These are phyloP conservation scores for Hypomyces rosellus DNA, from an alignment of 2,329 filamentous ascomycete genomes.

Conservation along the genomic window DNA sequence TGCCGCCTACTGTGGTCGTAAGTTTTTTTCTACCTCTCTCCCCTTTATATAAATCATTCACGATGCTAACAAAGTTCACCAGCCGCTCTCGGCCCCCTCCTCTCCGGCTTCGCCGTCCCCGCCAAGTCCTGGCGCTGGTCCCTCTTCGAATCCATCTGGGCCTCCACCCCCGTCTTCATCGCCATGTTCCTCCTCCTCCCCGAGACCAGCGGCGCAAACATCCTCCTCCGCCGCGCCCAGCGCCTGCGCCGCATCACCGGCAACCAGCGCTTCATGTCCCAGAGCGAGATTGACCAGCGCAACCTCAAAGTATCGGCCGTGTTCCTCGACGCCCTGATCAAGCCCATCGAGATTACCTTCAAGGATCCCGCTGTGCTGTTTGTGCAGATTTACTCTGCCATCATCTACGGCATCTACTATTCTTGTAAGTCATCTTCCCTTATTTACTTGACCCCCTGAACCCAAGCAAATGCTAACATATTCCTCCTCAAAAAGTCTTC, in stretches of 20 bases:
- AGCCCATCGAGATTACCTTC: constrained; percentile 53
- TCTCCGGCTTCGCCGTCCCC: constrained; percentile 54
- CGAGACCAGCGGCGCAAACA: constrained; percentile 54
- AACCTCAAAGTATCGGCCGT: constrained; percentile 42
- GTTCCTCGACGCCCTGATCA: constrained; percentile 51
- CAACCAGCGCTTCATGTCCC: constrained; percentile 49
- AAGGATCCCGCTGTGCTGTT: constrained; percentile 58
- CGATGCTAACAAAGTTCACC: constrained; percentile 14
- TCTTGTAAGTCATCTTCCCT: constrained; percentile 32
- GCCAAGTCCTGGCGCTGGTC: constrained; percentile 58
- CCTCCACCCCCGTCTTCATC: constrained; percentile 52
- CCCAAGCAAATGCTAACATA: not conserved
- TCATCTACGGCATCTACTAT: constrained; percentile 58
- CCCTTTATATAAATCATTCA: not conserved
- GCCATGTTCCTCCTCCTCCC: constrained; percentile 57
- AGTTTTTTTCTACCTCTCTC: constrained; percentile 13
- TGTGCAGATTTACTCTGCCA: constrained; percentile 53
- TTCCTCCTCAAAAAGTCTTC: constrained; percentile 35
- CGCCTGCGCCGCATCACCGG: constrained; percentile 58
- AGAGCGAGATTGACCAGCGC: constrained; percentile 59
- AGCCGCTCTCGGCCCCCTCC: constrained; percentile 52
- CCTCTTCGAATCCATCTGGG: constrained; percentile 58
- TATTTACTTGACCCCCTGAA: not conserved
- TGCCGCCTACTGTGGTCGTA: constrained; percentile 42
- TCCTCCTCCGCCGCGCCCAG: constrained; percentile 54